Evolutionary conservation across 805 yeast genomes (phyloP), one percentile per base, ranked within the genome.

Genomic region (Alloascoidea hylecoeti): DNA sequence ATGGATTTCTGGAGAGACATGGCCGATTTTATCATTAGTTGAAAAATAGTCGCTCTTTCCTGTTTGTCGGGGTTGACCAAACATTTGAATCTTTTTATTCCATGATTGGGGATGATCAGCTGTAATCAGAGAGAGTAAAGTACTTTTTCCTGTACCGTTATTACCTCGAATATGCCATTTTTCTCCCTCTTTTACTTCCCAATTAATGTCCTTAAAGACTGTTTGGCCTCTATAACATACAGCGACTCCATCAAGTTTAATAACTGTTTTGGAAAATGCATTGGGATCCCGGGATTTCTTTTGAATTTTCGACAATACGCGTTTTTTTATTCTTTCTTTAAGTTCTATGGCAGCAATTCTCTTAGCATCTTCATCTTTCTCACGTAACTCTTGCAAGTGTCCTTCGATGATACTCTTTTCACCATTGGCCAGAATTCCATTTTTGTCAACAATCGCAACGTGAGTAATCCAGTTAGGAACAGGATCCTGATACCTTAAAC

Each of bases 51-150:
- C 76, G 13, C 78, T 72, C 32, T 60, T 63, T 2, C 97, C 98
- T 0, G 88, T 76, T 42, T 67, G 68, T 33, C 96, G 68, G 5
- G 75, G 70, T 19, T 66, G 66, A 0, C 86, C 85, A 46, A 79
- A 67, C 35, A 85, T 61, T 4, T 61, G 56, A 16, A 92, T 66
- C 16, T 68, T 72, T 3, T 73, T 67, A 46, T 74, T 78, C 97
- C 97, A 89, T 2, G 96, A 78, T 57, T 89, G 96, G 1, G 98
- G 98, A 53, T 89, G 98, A 49, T 89, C 98, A 3, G 95, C 86
- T 0, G 95, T 86, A 18, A 89, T 64, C 35, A 92, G 55, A 2
- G 96, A 74, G 13, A 92, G 57, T 16, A 89, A 58, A 0, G 98
- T 92, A 1, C 96, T 82, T 54, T 89, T 89, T 0, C 98, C 98